A percentile compares a stretch with the other conserved stretches of the same genome.
Conservation (phyloP, 129 eudicot genomes). For the Artemisia argyi region DNA sequence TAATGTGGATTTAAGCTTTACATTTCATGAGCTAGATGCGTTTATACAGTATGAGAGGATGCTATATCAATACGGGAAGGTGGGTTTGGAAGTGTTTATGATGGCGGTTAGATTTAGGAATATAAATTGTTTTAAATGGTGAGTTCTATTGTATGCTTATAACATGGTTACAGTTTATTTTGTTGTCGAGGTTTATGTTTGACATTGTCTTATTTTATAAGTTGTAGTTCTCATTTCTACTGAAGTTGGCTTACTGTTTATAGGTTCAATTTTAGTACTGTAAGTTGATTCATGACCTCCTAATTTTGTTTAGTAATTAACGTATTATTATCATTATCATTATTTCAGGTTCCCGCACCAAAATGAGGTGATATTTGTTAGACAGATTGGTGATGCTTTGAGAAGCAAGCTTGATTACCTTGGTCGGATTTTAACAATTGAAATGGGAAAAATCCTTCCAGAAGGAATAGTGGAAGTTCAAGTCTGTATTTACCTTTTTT, state of each 20-base stretch:
- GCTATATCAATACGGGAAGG: no score
- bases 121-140: no score
- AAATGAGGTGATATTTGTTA: constrained; percentile 60
- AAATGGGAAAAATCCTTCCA: constrained; percentile 96
- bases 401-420: constrained; percentile 78
- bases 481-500: constrained; percentile 30
- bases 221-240: background rate
- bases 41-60: no score
- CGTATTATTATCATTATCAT: background rate
- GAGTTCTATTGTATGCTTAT: no score
- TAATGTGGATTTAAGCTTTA: no score
- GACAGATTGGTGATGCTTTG: constrained; percentile 33
- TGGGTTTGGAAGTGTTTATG: no score
- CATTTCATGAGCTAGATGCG: no score
- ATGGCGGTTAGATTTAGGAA: no score
- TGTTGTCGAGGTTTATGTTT: background rate
- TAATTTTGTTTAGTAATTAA: background rate
- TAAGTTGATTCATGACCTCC: constrained; percentile 1
- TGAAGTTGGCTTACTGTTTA: no score
- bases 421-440: constrained; percentile 90
- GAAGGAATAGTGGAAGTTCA: constrained; percentile 99
- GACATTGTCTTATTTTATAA: background rate
- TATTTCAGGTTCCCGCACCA: constrained; percentile 84
- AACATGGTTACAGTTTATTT: no score
- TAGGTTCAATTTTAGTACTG: background rate